phyloP scores from a whole-genome alignment of 2,329 filamentous ascomycete species.

The Polychaeton citri region DNA sequence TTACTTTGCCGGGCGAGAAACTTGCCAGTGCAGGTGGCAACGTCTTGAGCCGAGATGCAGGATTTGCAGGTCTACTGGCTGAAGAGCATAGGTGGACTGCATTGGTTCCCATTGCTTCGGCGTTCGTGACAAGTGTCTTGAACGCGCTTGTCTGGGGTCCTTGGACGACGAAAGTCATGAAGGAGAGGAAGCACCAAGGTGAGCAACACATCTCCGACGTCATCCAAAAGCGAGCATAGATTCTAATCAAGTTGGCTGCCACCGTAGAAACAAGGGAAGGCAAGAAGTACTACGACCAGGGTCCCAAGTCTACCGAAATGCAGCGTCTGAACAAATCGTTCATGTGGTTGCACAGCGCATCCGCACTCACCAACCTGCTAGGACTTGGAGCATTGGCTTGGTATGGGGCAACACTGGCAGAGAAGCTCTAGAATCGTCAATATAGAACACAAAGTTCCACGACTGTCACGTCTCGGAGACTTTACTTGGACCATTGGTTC shows the following conservation, averaged over 20 bases:
- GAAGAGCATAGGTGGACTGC: constrained; percentile 50
- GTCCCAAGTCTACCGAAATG: constrained; percentile 79
- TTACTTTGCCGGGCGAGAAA: constrained; percentile 63
- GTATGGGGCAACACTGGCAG: constrained; percentile 66
- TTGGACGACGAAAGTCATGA: constrained; percentile 60
- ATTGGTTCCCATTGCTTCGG: constrained; percentile 53
- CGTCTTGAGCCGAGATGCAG: constrained; percentile 12
- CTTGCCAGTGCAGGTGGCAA: constrained; percentile 12
- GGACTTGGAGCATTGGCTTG: constrained; percentile 56
- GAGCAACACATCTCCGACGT: too few relatives aligned
- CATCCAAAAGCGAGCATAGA: too few relatives aligned
- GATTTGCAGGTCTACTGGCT: constrained; percentile 35
- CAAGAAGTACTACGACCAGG: constrained; percentile 69
- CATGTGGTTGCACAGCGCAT: constrained; percentile 65
- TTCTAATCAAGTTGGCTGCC: too few relatives aligned
- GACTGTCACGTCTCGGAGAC: background rate
- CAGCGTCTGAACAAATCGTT: constrained; percentile 65
- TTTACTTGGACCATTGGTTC: too few relatives aligned
- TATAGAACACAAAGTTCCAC: too few relatives aligned
- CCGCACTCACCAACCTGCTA: constrained; percentile 63
- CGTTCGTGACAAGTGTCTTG: constrained; percentile 54
- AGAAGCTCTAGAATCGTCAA: constrained; percentile 40
- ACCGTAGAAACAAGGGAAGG: constrained; percentile 64
- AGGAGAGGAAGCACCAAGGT: constrained; percentile 67
- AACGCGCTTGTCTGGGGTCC: constrained; percentile 66